Conservation (phyloP, 2,329 filamentous ascomycete species). For the Fusarium sp. region DNA sequence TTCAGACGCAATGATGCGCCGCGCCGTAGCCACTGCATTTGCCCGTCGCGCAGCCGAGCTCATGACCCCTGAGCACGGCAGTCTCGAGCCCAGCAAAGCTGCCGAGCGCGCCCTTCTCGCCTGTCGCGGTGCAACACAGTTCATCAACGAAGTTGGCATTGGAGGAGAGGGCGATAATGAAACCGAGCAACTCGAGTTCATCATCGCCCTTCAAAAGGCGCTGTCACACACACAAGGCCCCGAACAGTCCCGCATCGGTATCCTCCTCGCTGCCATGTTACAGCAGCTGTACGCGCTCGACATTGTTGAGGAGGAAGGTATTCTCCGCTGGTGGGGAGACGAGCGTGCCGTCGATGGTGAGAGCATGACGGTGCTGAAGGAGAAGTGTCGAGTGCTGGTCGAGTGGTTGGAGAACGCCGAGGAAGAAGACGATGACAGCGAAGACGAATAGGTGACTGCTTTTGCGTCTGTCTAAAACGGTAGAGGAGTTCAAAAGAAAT, state of each 20-base stretch:
- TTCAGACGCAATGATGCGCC: slow-evolving; percentile 87
- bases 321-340: slow-evolving; percentile 89
- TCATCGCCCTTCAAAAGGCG: slow-evolving; percentile 84
- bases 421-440: slow-evolving; percentile 73
- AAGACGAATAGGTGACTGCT: slow-evolving; percentile 44
- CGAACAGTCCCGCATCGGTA: slow-evolving; percentile 61
- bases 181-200: slow-evolving; percentile 85
- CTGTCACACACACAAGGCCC: slow-evolving; percentile 73
- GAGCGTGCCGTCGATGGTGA: slow-evolving; percentile 72
- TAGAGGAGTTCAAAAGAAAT: slow-evolving; percentile 33
- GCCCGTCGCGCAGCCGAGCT: slow-evolving; percentile 83
- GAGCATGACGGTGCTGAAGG: slow-evolving; percentile 75
- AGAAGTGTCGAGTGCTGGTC: slow-evolving; percentile 80
- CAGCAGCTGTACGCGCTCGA: slow-evolving; percentile 89
- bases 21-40: slow-evolving; percentile 86
- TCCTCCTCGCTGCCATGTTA: slow-evolving; percentile 78
- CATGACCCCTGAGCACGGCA: slow-evolving; percentile 60
- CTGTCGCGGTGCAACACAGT: slow-evolving; percentile 64
- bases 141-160: slow-evolving; percentile 69
- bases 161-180: slow-evolving; percentile 64
- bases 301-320: slow-evolving; percentile 87
- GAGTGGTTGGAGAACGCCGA: slow-evolving; percentile 85
- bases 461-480: slow-evolving; percentile 10
- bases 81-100: slow-evolving; percentile 70
- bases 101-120: slow-evolving; percentile 69